phyloP scores from a whole-genome alignment of 1,284 basidiomycete genomes.

The Apiotrichum sp. region DNA sequence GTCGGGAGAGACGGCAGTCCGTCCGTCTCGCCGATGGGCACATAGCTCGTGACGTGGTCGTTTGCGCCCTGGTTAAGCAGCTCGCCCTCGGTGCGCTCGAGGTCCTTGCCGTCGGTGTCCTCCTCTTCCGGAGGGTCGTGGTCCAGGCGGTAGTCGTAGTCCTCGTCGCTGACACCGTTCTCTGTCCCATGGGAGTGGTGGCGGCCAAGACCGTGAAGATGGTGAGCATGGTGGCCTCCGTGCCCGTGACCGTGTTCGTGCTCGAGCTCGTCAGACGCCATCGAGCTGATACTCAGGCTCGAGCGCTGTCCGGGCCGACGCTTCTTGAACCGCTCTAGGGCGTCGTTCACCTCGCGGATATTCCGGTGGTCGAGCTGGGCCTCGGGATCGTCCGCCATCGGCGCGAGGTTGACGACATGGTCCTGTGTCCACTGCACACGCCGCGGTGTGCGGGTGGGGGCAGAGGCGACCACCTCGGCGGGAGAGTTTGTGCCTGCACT shows the following conservation, averaged over 20 bases:
- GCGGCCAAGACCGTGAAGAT: neutral
- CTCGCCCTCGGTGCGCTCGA: neutral
- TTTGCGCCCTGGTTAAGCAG: conserved; percentile 29
- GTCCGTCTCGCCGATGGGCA: conserved; percentile 48
- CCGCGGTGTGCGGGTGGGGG: conserved; percentile 23
- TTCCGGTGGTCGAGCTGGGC: conserved; percentile 26
- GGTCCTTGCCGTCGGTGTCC: conserved; percentile 8
- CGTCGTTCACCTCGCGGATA: conserved; percentile 34
- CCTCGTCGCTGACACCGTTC: conserved; percentile 24
- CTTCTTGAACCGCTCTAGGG: conserved; percentile 32
- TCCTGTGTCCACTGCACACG: conserved; percentile 46
- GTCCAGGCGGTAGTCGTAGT: conserved; percentile 47
- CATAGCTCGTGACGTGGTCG: conserved; percentile 35
- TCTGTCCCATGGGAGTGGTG: neutral
- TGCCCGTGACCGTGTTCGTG: neutral
- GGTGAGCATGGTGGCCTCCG: neutral
- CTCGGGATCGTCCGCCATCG: conserved; percentile 20
- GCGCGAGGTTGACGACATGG: conserved; percentile 36
- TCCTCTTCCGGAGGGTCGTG: conserved; percentile 20
- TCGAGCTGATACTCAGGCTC: neutral
- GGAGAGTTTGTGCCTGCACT: neutral
- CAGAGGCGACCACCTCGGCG: neutral
- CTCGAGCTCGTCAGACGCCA: neutral
- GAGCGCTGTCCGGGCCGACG: neutral
- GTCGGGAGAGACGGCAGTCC: conserved; percentile 44